phyloP scores from a whole-genome alignment of 495 filamentous ascomycete genomes.

The Penicillium canariense region DNA sequence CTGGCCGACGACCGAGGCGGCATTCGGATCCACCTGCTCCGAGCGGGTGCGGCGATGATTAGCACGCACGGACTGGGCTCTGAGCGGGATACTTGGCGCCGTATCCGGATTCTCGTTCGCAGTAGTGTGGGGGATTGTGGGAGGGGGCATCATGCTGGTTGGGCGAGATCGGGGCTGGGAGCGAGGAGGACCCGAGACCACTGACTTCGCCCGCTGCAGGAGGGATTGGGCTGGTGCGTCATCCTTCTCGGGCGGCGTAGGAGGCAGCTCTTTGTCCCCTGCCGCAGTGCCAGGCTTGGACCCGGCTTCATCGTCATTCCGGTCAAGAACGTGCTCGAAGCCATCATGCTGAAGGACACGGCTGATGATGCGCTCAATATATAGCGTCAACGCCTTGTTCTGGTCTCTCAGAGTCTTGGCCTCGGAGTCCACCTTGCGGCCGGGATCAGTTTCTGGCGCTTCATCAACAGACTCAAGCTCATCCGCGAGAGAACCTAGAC shows the following conservation, averaged over 20 bases:
- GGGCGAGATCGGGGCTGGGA: conserved; percentile 57
- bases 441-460: conserved; percentile 55
- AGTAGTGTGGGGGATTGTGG: conserved; percentile 33
- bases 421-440: conserved; percentile 71
- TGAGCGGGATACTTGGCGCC: conserved; percentile 80
- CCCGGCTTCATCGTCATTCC: conserved; percentile 58
- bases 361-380: conserved; percentile 98
- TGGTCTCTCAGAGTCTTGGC: conserved; percentile 82
- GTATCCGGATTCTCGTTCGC: conserved; percentile 69
- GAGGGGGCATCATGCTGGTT: conserved; percentile 58
- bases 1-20: conserved; percentile 72
- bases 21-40: conserved; percentile 61
- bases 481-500: conserved; percentile 72
- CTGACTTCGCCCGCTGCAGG: conserved; percentile 78
- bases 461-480: conserved; percentile 70
- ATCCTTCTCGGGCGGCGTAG: conserved; percentile 65
- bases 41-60: conserved; percentile 63
- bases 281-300: conserved; percentile 20
- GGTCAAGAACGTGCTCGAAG: conserved; percentile 80
- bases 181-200: conserved; percentile 45
- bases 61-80: conserved; percentile 60
- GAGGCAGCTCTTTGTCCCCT: conserved; percentile 79
- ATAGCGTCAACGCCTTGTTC: conserved; percentile 93
- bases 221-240: conserved; percentile 52
- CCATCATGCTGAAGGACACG: conserved; percentile 89